Evolutionary conservation across 352 stramenopile species (phyloP).

Genomic region (Nothophytophthora sp.): DNA sequence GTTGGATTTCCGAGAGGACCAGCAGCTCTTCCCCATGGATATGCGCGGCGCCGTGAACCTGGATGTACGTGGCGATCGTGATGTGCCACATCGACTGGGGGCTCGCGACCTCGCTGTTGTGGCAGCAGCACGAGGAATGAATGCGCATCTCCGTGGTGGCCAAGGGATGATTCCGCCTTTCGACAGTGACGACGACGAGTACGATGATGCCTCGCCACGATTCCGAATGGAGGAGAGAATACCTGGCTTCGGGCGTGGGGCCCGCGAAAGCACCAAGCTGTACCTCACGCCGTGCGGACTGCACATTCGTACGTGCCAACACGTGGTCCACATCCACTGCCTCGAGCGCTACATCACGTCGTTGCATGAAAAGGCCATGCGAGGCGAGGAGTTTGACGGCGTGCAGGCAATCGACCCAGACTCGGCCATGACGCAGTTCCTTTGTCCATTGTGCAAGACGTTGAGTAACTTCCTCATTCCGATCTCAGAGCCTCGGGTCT

Average conservation of each 20-base stretch:
- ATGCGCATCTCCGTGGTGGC: constrained; percentile 20
- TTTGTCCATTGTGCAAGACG: constrained; percentile 93
- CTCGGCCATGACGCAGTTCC: constrained; percentile 90
- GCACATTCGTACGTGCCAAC: constrained; percentile 86
- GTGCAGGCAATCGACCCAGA: constrained; percentile 88
- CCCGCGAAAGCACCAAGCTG: constrained; percentile 60
- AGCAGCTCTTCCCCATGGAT: constrained; percentile 57
- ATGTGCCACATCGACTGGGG: constrained; percentile 23
- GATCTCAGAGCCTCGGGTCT: constrained; percentile 50
- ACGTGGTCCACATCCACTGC: constrained; percentile 87
- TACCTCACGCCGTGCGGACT: constrained; percentile 80
- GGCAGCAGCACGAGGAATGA: constrained; percentile 16
- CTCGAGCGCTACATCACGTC: constrained; percentile 87
- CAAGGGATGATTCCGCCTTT: constrained; percentile 26
- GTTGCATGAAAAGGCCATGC: constrained; percentile 86
- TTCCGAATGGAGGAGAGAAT: constrained; percentile 44
- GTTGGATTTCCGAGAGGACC: constrained; percentile 63
- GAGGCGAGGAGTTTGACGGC: constrained; percentile 87
- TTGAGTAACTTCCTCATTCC: constrained; percentile 92
- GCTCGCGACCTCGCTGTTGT: constrained; percentile 19
- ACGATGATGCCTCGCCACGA: constrained; percentile 43
- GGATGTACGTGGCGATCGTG: constrained; percentile 31
- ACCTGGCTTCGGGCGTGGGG: constrained; percentile 42
- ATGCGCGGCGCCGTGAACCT: constrained; percentile 44
- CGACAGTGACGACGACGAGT: constrained; percentile 55